phyloP scores from a whole-genome alignment of 1,139 yeast genomes.

The Eremothecium coryli region DNA sequence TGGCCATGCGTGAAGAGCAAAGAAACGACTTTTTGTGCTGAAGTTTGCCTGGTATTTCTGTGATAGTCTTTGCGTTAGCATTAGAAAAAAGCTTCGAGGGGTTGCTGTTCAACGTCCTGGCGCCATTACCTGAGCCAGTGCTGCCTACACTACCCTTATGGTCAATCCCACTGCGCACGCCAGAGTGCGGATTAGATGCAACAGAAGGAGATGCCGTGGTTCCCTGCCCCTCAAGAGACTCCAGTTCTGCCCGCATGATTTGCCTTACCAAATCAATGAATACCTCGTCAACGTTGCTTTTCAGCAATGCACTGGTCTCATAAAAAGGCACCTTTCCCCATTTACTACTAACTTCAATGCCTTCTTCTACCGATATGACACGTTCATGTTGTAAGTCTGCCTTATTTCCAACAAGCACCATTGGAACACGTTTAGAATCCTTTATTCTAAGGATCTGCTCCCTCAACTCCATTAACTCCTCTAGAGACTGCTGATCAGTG shows the following conservation, averaged over 20 bases:
- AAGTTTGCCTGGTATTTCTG: too few species aligned
- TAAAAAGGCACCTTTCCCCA: slow-evolving; percentile 90
- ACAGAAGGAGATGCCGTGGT: neutral
- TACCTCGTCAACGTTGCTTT: slow-evolving; percentile 84
- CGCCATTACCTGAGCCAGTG: slow-evolving; percentile 2
- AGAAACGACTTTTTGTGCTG: neutral
- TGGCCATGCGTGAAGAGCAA: neutral
- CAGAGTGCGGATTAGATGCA: neutral
- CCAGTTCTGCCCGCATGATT: slow-evolving; percentile 62
- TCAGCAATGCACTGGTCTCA: slow-evolving; percentile 89
- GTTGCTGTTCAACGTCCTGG: too few species aligned
- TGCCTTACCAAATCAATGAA: slow-evolving; percentile 84
- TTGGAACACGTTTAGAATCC: slow-evolving; percentile 64
- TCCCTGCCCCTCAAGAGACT: slow-evolving; percentile 11
- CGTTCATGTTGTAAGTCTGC: slow-evolving; percentile 73
- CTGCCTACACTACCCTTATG: neutral
- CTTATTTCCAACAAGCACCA: slow-evolving; percentile 84
- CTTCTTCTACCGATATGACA: slow-evolving; percentile 69
- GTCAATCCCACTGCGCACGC: neutral
- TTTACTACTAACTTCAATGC: slow-evolving; percentile 67
- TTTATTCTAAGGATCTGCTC: slow-evolving; percentile 87
- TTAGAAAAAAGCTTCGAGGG: too few species aligned
- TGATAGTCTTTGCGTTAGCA: too few species aligned
- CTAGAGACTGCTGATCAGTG: slow-evolving; percentile 76
- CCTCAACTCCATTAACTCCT: slow-evolving; percentile 70